phyloP scores from a whole-genome alignment of 768 basidiomycete species.

The Russula foetens region DNA sequence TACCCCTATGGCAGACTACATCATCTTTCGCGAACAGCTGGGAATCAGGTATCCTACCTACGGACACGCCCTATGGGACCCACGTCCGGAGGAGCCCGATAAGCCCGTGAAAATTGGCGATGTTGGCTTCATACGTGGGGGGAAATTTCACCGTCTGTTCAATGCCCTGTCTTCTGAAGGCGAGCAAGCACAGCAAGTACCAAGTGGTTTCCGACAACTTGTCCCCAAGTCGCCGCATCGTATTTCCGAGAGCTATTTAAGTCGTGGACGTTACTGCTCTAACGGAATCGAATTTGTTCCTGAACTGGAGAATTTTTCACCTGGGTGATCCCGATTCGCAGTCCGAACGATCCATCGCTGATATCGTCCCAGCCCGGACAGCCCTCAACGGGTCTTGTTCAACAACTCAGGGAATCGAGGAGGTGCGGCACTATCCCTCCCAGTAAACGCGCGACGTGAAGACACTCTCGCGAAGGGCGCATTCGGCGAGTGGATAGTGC shows the following conservation, averaged over 20 bases:
- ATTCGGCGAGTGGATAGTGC: not conserved
- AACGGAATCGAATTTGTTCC: not conserved
- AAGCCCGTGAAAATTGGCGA: not conserved
- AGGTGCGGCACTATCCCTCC: slow-evolving; percentile 2
- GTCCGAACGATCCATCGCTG: not conserved
- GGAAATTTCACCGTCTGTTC: not conserved
- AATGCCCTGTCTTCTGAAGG: not conserved
- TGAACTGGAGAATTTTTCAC: not conserved
- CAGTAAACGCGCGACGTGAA: not conserved
- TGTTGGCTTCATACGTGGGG: not conserved
- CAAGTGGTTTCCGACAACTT: not conserved
- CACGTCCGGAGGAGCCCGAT: not conserved
- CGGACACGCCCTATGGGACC: not conserved
- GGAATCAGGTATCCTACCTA: not conserved
- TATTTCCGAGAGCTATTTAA: not conserved
- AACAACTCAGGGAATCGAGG: not conserved
- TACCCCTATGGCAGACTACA: not conserved
- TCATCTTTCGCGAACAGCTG: not conserved
- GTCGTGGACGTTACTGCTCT: not conserved
- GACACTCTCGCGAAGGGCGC: not conserved
- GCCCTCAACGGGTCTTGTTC: not conserved
- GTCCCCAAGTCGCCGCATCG: not conserved
- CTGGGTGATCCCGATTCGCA: not conserved
- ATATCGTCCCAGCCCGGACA: not conserved
- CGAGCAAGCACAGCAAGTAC: not conserved